Base-by-base conservation (phyloP, 495 filamentous ascomycete genomes). In the Podospora sp. region DNA sequence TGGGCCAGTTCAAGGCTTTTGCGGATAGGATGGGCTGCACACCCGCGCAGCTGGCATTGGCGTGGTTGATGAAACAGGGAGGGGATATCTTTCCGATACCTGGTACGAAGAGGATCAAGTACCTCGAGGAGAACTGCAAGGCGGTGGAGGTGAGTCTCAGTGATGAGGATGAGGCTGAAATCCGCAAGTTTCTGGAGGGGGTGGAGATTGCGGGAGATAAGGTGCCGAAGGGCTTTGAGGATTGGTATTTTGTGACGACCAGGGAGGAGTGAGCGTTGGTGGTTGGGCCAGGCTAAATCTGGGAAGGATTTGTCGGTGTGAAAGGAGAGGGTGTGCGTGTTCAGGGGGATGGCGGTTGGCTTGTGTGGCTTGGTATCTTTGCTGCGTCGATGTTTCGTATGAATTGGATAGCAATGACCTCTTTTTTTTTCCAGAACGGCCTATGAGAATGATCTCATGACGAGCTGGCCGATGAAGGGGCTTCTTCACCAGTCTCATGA, bases 81-180 rank as follows among this genome's bases (percentile, higher is more conserved):
- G 14, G 82, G 87, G 74, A 82, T 4, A 90, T 95, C 67, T 89
- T 95, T 63, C 92, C 92, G 1, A 95, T 96, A 67, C 92, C 92
- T 0, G 92, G 92, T 11, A 86, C 88, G 14, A 86, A 82, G 50
- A 82, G 79, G 1, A 77, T 66, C 8, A 75, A 69, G 12, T 74
- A 82, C 6, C 75, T 86, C 0, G 62, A 72, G 29, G 85, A 88
- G 75, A 88, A 88, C 69, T 61, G 69, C 9, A 75, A 68, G n/a
- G 27, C 73, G 6, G 73, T 86, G 0, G 71, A 78, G 0, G 65
- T 87, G 22, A 69, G 78, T 0, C 66, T 87, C 24, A 76, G 70
- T 6, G 74, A 79, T 5, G 77, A 79, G 22, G 85, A 87, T 60
- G 67, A 82, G 76, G 71, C 62, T n/a, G 73, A 80, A 65, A 81